Base-by-base conservation (phyloP, 2,329 filamentous ascomycete species). In the Dactylellina haptotyla region DNA sequence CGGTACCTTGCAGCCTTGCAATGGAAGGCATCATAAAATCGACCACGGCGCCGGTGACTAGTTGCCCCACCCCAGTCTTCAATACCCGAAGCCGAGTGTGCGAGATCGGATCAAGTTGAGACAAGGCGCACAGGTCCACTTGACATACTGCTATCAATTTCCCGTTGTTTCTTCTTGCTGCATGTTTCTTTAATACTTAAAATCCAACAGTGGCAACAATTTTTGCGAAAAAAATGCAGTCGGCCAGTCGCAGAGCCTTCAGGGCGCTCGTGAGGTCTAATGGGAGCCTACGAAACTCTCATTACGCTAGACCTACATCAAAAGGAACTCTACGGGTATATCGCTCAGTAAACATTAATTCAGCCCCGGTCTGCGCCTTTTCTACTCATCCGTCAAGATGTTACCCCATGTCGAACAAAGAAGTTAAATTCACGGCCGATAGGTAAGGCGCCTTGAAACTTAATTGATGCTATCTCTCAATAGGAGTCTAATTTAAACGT, bases 371-470 rank as follows among this genome's bases (percentile, higher is more conserved):
- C n/a, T 45, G 66, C 26, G 14, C 16, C 39, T 72, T 72, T 37
- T 23, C 51, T 9, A 72, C 53, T 3, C 57, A 58, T 16, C 43
- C 51, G 1, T 12, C 43, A 26, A 51, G 45, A 34, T 54, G 12
- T 12, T 72, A 59, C 14, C 58, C 59, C 30, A 34, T 59, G 28
- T 61, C 62, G n/a, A 78, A n/a, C n/a, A n/a, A 76, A 28, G 70
- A 76, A 14, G 84, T 89, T 79, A 91, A 90, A 81, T 91, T 90
- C 83, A 99, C 95, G 14, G 88, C 91, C 61, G 91, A 97, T 77
- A 90, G 89, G 80, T 88, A 86, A 69, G 80, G 76, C n/a, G n/a
- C n/a, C n/a, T n/a, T n/a, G n/a, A n/a, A n/a, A n/a, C n/a, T 25
- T 32, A 16, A 43, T 14, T 30, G 16, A 16, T 39, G 2, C 10